phyloP scores from a whole-genome alignment of 2,329 filamentous ascomycete genomes.

The Teratosphaeria pseudoeucalypti region DNA sequence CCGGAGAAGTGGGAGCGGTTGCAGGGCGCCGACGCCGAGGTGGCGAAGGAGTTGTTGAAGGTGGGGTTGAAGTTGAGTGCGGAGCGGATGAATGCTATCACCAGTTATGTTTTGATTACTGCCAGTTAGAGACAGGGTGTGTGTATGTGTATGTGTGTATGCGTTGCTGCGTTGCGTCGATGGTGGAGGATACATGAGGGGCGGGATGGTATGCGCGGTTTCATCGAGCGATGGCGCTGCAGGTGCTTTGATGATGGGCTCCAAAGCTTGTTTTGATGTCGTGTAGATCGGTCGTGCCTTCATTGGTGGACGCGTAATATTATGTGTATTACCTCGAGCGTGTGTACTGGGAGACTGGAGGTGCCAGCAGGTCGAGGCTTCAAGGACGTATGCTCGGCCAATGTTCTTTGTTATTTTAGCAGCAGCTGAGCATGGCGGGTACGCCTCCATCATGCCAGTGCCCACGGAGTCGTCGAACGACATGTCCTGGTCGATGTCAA shows the following conservation, averaged over 20 bases:
- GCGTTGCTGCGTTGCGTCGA: no score
- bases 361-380: no score
- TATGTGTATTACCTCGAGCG: no score
- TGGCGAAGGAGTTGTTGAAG: constrained; percentile 73
- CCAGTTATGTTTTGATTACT: constrained; percentile 35
- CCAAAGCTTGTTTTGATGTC: not conserved
- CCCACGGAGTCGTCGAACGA: no score
- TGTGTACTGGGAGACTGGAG: no score
- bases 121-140: constrained; percentile 23
- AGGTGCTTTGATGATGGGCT: not conserved
- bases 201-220: not conserved
- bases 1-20: constrained; percentile 60
- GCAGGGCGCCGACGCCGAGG: constrained; percentile 61
- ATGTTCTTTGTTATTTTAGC: no score
- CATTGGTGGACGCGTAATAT: not conserved
- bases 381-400: no score
- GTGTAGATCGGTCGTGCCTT: not conserved
- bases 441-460: no score
- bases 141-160: not conserved
- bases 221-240: not conserved
- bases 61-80: constrained; percentile 89
- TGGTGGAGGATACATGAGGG: not conserved
- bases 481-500: no score
- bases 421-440: no score
- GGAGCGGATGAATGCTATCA: constrained; percentile 73